phyloP scores from a whole-genome alignment of 768 basidiomycete genomes.

The Hypsizygus marmoreus region DNA sequence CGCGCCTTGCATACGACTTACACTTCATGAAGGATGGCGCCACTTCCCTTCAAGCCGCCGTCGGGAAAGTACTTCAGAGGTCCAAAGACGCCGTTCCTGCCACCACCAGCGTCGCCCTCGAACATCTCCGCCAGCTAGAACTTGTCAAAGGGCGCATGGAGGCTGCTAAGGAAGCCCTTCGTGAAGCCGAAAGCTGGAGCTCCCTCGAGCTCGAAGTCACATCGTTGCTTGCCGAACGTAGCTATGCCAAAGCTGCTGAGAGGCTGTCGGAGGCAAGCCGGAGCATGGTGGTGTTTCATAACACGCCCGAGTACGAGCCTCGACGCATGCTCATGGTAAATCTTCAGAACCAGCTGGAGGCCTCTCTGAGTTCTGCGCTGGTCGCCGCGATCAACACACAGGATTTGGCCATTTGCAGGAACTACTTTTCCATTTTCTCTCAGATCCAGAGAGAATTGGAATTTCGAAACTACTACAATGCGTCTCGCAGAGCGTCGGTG shows the following conservation, averaged over 20 bases:
- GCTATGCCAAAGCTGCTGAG: conserved; percentile 89
- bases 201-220: conserved; percentile 93
- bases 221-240: conserved; percentile 74
- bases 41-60: conserved; percentile 65
- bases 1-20: conserved; percentile 91
- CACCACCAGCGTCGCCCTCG: conserved; percentile 67
- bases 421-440: conserved; percentile 84
- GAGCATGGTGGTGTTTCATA: conserved; percentile 91
- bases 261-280: conserved; percentile 86
- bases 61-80: conserved; percentile 62
- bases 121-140: conserved; percentile 80
- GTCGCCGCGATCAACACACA: conserved; percentile 82
- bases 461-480: conserved; percentile 94
- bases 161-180: conserved; percentile 82
- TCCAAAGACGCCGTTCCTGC: conserved; percentile 53
- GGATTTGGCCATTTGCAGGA: conserved; percentile 73
- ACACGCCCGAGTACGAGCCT: conserved; percentile 88
- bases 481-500: conserved; percentile 67
- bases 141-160: conserved; percentile 87
- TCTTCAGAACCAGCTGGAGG: conserved; percentile 95
- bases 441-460: conserved; percentile 91
- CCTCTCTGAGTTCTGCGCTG: conserved; percentile 85
- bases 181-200: conserved; percentile 97
- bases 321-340: conserved; percentile 85
- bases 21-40: conserved; percentile 97